These are phyloP conservation scores for Starmerella scarabaei DNA, from an alignment of 805 yeast genomes.

Conservation along the genomic window DNA sequence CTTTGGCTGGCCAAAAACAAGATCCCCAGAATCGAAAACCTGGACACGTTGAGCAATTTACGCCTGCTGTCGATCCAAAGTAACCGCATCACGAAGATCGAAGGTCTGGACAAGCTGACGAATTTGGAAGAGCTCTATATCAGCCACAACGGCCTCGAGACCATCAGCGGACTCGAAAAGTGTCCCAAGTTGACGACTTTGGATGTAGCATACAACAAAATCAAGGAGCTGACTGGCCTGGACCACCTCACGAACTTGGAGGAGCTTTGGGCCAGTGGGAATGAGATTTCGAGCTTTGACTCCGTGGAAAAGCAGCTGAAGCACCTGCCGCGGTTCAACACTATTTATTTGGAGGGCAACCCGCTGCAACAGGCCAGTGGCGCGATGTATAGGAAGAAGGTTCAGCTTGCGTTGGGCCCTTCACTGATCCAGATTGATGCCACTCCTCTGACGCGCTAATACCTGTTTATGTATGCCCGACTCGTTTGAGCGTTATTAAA, in stretches of 20 bases:
- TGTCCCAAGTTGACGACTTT: constrained; percentile 53
- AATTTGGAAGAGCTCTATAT: constrained; percentile 77
- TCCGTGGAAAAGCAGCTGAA: constrained; percentile 57
- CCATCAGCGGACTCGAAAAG: constrained; percentile 65
- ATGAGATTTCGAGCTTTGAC: constrained; percentile 52
- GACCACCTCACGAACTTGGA: constrained; percentile 57
- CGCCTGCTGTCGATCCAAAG: constrained; percentile 78
- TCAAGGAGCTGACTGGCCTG: constrained; percentile 49
- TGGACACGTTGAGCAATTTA: constrained; percentile 46
- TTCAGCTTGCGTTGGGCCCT: constrained; percentile 58
- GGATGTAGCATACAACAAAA: constrained; percentile 68
- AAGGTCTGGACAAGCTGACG: constrained; percentile 60
- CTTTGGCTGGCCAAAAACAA: constrained; percentile 89
- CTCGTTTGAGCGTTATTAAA: neutral
- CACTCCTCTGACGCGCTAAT: constrained; percentile 36
- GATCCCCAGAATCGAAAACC: constrained; percentile 50
- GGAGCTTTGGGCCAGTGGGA: constrained; percentile 88
- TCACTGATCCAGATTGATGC: constrained; percentile 81
- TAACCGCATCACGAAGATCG: constrained; percentile 62
- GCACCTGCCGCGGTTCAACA: constrained; percentile 51
- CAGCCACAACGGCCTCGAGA: constrained; percentile 67
- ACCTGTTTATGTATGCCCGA: neutral
- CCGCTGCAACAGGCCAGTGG: constrained; percentile 64
- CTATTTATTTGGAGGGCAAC: constrained; percentile 88
- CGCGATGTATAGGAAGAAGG: constrained; percentile 76